Percentiles rank a stretch among this genome's conserved stretches.
Conservation (phyloP, 1,284 basidiomycete species). For the Pisolithus thermaeus region DNA sequence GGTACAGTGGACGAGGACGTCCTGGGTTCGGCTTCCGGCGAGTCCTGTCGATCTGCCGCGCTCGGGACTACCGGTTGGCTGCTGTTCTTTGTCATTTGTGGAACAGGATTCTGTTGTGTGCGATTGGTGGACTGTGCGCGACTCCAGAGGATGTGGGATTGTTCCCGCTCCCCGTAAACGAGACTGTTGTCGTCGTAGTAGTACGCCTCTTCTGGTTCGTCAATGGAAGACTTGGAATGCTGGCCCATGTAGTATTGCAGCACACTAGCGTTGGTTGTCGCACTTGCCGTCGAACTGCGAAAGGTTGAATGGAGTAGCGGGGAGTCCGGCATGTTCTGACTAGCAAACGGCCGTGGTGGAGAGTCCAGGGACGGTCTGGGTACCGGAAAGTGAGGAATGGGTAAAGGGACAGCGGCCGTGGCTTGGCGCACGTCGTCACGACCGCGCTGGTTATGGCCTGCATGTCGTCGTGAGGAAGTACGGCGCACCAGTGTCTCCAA, state of each 20-base stretch:
- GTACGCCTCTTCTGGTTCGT: constrained; percentile 16
- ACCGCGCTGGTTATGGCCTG: constrained; percentile 4
- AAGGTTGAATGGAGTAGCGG: constrained; percentile 63
- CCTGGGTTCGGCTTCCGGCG: constrained; percentile 14
- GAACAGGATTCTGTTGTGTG: background rate
- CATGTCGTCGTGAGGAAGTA: constrained; percentile 32
- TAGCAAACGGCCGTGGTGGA: constrained; percentile 8
- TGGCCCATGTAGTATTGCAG: constrained; percentile 11
- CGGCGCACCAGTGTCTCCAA: constrained; percentile 36
- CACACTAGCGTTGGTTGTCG: constrained; percentile 34
- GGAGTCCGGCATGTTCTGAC: constrained; percentile 35
- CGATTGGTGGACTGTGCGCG: background rate
- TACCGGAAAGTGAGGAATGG: constrained; percentile 9
- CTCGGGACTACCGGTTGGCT: constrained; percentile 3
- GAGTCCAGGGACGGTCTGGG: constrained; percentile 1
- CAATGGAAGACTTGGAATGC: constrained; percentile 21
- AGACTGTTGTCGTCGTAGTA: constrained; percentile 9
- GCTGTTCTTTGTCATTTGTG: constrained; percentile 4
- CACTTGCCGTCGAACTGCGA: constrained; percentile 48
- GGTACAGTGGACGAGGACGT: constrained; percentile 38
- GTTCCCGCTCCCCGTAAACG: constrained; percentile 7
- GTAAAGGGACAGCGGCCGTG: constrained; percentile 2
- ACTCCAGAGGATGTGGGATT: background rate
- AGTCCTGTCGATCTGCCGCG: constrained; percentile 1
- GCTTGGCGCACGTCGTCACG: constrained; percentile 21